Evolutionary conservation across 352 stramenopile species (phyloP), one percentile per base, ranked within the genome.

Genomic region (Phytopythium ostracodes): DNA sequence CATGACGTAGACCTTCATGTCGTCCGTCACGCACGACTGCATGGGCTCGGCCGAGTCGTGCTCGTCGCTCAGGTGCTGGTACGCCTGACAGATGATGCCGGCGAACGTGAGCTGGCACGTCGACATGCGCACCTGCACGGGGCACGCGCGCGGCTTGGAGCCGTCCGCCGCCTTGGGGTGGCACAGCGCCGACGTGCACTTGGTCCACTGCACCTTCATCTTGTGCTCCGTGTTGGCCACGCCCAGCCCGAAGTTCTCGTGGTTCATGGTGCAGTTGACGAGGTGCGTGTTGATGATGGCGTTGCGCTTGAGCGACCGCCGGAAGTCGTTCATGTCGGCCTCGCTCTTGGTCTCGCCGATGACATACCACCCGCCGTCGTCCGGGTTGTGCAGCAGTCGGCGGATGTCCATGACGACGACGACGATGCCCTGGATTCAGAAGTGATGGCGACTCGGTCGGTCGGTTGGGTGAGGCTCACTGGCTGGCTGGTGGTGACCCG

Each of bases 131-230:
- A 92, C 71, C 61, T 92, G 82, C 50, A 90, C 82, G 33, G 80
- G 82, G 33, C 82, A 92, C 43, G 55, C 64, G 40, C 65, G 70
- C n/a, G 67, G 70, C 50, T 82, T 76, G 56, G 59, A 53, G 43
- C 70, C 61, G 25, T 75, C 68, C 29, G 72, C 63, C 53, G 42
- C 58, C 70, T 89, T 89, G n/a, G 82, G 82, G 56, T 92, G 82
- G 60, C 82, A 92, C 66, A 92, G 63, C 27, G 78, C 80, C 56
- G 82, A 92, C 35, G 82, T 92, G 67, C 82, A 92, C 68, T 88
- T 89, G 60, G 82, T 90, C 82, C 82, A 92, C 62, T 92, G 82
- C 27, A 92, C 82, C 49, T 91, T 91, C 82, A 91, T 91, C 72
- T 91, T 91, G 71, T 91, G 82, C 51, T 91, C 82, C 11, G 67